phyloP scores from a whole-genome alignment of 352 stramenopile species.

The Albugo laibachii region DNA sequence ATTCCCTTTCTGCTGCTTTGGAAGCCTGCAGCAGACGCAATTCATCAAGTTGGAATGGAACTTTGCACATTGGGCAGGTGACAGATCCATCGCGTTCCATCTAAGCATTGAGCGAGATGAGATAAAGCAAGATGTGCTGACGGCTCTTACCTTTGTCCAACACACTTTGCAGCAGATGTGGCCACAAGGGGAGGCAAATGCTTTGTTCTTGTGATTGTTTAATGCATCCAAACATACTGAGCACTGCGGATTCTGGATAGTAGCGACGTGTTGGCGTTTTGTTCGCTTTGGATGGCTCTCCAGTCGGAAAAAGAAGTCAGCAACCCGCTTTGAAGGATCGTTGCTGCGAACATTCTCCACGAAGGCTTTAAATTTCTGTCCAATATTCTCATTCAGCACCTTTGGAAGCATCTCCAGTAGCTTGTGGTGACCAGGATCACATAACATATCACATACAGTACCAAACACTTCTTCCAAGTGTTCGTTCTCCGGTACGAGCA shows the following conservation, averaged over 20 bases:
- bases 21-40: slow-evolving; percentile 52
- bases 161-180: slow-evolving; percentile 69
- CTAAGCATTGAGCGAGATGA: slow-evolving; percentile 8
- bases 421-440: slow-evolving; percentile 18
- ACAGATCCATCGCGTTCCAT: slow-evolving; percentile 59
- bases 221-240: slow-evolving; percentile 58
- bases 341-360: background rate
- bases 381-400: slow-evolving; percentile 24
- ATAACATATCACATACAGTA: slow-evolving; percentile 31
- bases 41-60: slow-evolving; percentile 40
- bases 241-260: slow-evolving; percentile 63
- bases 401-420: slow-evolving; percentile 42
- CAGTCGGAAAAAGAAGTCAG: slow-evolving; percentile 43
- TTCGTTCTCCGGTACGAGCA: too few species aligned
- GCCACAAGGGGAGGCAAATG: slow-evolving; percentile 52
- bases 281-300: slow-evolving; percentile 15
- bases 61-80: slow-evolving; percentile 57
- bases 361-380: background rate
- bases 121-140: slow-evolving; percentile 6
- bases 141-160: slow-evolving; percentile 53
- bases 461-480: slow-evolving; percentile 20
- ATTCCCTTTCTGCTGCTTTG: slow-evolving; percentile 6
- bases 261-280: slow-evolving; percentile 14
- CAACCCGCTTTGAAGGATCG: slow-evolving; percentile 8
- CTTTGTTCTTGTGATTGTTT: slow-evolving; percentile 18